phyloP scores from a whole-genome alignment of 2,329 filamentous ascomycete genomes.

The Teratosphaeriaceae sp. region DNA sequence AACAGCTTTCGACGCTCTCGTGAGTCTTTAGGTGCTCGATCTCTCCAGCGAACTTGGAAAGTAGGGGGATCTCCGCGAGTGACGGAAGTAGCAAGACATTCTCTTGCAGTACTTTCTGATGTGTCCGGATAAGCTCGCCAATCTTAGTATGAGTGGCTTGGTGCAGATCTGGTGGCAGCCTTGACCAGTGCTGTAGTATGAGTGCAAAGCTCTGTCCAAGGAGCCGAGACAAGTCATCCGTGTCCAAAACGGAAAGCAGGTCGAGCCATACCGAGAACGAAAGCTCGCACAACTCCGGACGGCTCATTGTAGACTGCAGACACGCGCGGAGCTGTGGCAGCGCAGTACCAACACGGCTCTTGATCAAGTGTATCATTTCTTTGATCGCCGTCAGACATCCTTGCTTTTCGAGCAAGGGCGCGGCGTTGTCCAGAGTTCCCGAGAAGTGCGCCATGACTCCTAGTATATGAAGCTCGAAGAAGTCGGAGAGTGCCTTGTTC shows the following conservation, averaged over 20 bases:
- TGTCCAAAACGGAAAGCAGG: slow-evolving; percentile 67
- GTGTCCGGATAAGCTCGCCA: slow-evolving; percentile 55
- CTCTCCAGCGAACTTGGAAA: slow-evolving; percentile 61
- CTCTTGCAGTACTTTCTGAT: slow-evolving; percentile 55
- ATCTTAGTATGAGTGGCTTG: slow-evolving; percentile 57
- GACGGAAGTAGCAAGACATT: slow-evolving; percentile 74
- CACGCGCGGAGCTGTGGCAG: slow-evolving; percentile 93
- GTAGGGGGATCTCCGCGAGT: slow-evolving; percentile 60
- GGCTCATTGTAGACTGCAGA: slow-evolving; percentile 73
- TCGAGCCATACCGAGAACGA: slow-evolving; percentile 80
- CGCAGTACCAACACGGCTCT: slow-evolving; percentile 65
- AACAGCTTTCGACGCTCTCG: slow-evolving; percentile 59
- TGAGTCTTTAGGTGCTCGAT: slow-evolving; percentile 59
- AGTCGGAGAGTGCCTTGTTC: slow-evolving; percentile 58
- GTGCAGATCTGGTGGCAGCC: slow-evolving; percentile 56
- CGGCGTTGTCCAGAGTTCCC: slow-evolving; percentile 57
- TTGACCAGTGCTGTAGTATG: slow-evolving; percentile 71
- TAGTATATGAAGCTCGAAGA: slow-evolving; percentile 76
- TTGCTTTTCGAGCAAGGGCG: slow-evolving; percentile 53
- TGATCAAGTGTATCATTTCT: slow-evolving; percentile 76
- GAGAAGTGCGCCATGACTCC: slow-evolving; percentile 81
- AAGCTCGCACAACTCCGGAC: slow-evolving; percentile 65
- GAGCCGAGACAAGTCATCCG: slow-evolving; percentile 71
- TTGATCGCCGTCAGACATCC: slow-evolving; percentile 76
- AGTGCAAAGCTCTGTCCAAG: slow-evolving; percentile 87